Conservation (phyloP, 106 monocot species). For the Dendrobium huoshanense region DNA sequence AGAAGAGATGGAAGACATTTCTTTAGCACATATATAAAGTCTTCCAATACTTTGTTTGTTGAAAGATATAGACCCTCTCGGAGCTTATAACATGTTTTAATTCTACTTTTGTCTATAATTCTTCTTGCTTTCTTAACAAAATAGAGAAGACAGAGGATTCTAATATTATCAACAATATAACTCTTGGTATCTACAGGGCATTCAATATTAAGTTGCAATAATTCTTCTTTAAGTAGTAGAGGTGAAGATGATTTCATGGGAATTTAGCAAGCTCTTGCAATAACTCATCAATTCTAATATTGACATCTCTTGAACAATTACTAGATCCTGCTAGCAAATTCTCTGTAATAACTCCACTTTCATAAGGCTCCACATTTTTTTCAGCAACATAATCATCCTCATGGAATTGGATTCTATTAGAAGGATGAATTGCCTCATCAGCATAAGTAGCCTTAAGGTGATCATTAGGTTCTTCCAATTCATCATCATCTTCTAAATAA, state of each 20-base stretch:
- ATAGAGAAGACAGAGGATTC: background rate
- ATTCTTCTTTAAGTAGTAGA: background rate
- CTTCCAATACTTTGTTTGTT: constrained; percentile 20
- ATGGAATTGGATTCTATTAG: background rate
- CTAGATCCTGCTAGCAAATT: background rate
- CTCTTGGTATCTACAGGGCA: background rate
- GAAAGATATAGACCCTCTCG: constrained; percentile 14
- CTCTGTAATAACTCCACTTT: background rate
- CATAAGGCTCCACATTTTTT: background rate
- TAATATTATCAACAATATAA: constrained; percentile 4
- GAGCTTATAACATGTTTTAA: constrained; percentile 6
- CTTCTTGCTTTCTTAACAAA: background rate
- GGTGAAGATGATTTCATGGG: constrained; percentile 6
- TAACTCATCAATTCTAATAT: constrained; percentile 9
- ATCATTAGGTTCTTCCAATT: constrained; percentile 6
- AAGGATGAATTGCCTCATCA: background rate
- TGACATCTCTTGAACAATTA: background rate
- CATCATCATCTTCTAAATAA: background rate
- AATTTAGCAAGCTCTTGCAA: constrained; percentile 1
- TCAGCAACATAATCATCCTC: background rate
- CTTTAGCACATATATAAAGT: constrained; percentile 13
- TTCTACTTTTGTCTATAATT: constrained; percentile 10
- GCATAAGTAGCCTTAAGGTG: background rate
- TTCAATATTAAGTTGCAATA: constrained; percentile 3
- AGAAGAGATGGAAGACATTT: constrained; percentile 3